These are phyloP conservation scores for Kwoniella botswanensis DNA, from an alignment of 768 basidiomycete species.

Conservation along the genomic window DNA sequence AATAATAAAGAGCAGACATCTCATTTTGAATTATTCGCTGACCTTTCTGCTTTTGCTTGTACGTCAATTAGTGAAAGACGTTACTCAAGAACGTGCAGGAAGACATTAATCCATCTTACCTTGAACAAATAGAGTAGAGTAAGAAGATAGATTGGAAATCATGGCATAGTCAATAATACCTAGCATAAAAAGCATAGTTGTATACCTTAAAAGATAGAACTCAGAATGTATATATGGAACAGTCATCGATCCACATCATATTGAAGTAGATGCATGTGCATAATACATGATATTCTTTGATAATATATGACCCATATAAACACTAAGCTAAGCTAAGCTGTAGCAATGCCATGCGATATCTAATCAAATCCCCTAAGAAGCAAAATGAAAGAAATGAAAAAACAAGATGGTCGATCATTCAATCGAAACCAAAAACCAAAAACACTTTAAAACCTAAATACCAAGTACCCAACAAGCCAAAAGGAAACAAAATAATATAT, in stretches of 20 bases:
- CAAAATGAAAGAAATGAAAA: not conserved
- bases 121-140: not conserved
- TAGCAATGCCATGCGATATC: not conserved
- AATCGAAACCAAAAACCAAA: too few species aligned
- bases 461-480: not conserved
- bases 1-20: too few species aligned
- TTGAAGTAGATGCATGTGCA: not conserved
- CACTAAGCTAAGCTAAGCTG: not conserved
- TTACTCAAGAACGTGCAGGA: slow-evolving; percentile 27
- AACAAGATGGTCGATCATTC: not conserved
- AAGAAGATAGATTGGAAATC: not conserved
- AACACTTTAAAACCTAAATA: too few species aligned
- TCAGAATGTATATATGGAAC: not conserved
- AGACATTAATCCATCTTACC: slow-evolving; percentile 12
- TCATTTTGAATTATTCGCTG: too few species aligned
- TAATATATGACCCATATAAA: not conserved
- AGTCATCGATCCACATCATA: not conserved
- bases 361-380: not conserved
- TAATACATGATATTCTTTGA: not conserved
- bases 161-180: not conserved
- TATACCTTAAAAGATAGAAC: not conserved
- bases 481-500: not conserved
- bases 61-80: slow-evolving; percentile 18
- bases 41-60: too few species aligned
- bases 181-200: not conserved